Percentiles rank a stretch among this genome's conserved stretches.
Evolutionary conservation across 306 rosid genomes (phyloP).

Genomic region (Casuarina cunninghamiana): DNA sequence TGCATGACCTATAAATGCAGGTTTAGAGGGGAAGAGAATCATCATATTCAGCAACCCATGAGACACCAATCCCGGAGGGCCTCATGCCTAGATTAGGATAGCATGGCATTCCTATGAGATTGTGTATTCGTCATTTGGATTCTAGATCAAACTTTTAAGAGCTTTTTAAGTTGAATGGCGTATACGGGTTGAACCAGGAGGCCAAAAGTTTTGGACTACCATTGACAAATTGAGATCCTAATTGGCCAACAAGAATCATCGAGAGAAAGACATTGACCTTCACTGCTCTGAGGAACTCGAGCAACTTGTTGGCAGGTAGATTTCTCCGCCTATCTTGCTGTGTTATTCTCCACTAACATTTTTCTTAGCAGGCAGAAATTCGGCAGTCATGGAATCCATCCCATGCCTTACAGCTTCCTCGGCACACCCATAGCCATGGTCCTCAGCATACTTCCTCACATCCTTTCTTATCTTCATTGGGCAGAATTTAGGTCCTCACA

Average conservation of each 20-base stretch:
- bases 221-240: neutral
- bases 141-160: too few relatives aligned
- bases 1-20: too few relatives aligned
- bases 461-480: slow-evolving; percentile 99
- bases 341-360: slow-evolving; percentile 94
- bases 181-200: neutral
- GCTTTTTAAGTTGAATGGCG: too few relatives aligned
- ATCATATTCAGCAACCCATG: too few relatives aligned
- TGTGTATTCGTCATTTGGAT: too few relatives aligned
- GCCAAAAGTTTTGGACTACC: neutral
- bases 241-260: neutral
- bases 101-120: too few relatives aligned
- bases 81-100: too few relatives aligned
- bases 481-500: slow-evolving; percentile 99
- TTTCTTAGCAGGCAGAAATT: slow-evolving; percentile 84
- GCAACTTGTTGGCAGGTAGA: slow-evolving; percentile 83
- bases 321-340: slow-evolving; percentile 98
- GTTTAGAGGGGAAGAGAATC: too few relatives aligned
- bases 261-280: slow-evolving; percentile 34
- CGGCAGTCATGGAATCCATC: slow-evolving; percentile 99
- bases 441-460: slow-evolving; percentile 92
- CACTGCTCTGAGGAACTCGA: slow-evolving; percentile 55
- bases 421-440: slow-evolving; percentile 84
- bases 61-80: too few relatives aligned
- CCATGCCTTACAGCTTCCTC: slow-evolving; percentile 92